These are phyloP conservation scores for Cyberlindnera xylosilytica DNA, from an alignment of 805 yeast genomes.

Conservation along the genomic window DNA sequence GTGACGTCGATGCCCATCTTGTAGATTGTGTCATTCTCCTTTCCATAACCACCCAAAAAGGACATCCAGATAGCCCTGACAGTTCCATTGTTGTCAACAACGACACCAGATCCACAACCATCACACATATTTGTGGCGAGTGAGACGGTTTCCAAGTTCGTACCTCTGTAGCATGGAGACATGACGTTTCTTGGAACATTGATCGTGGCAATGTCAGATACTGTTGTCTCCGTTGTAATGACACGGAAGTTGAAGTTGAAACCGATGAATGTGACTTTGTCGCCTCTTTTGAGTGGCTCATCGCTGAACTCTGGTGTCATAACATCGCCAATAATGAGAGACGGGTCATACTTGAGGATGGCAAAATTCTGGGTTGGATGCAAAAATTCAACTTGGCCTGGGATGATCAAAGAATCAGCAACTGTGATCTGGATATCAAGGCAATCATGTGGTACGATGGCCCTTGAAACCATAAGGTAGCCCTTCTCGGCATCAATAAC, in stretches of 20 bases:
- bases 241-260: conserved; percentile 67
- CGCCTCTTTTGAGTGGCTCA: conserved; percentile 66
- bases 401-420: conserved; percentile 81
- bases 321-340: conserved; percentile 66
- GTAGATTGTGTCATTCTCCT: conserved; percentile 55
- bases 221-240: conserved; percentile 69
- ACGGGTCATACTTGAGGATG: conserved; percentile 77
- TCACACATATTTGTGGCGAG: conserved; percentile 70
- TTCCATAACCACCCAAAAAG: conserved; percentile 71
- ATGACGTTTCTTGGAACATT: conserved; percentile 66
- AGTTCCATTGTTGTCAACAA: conserved; percentile 74
- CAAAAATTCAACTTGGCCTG: conserved; percentile 75
- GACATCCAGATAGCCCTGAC: conserved; percentile 85
- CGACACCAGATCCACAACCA: conserved; percentile 76
- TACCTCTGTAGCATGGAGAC: conserved; percentile 81
- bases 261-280: conserved; percentile 75
- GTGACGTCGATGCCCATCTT: conserved; percentile 76
- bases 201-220: conserved; percentile 72
- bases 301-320: conserved; percentile 60
- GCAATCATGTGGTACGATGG: conserved; percentile 77
- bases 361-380: conserved; percentile 90
- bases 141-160: conserved; percentile 73
- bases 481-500: conserved; percentile 81
- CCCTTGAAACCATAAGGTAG: conserved; percentile 72
- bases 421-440: conserved; percentile 69